Evolutionary conservation across 768 basidiomycete genomes (phyloP), one percentile per base, ranked within the genome.

Genomic region (Strobilomyces dryophilus): DNA sequence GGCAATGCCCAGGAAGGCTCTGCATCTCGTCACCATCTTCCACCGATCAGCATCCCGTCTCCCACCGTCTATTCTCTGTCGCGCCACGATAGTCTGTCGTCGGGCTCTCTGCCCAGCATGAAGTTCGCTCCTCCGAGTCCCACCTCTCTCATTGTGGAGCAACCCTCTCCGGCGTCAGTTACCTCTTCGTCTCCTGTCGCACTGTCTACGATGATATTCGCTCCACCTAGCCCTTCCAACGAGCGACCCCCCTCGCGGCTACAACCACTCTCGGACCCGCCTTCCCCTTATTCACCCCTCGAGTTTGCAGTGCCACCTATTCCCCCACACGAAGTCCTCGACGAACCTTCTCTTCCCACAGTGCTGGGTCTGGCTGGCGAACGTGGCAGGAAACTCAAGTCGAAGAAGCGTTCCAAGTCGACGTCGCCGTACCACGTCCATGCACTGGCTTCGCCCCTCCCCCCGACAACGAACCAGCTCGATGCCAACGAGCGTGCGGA

Each of bases 381-480:
- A 21, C 73, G 75, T 27, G 63, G 59, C 17, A 47, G 61, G 31
- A 66, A 39, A n/a, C 26, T 42, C 21, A 57, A 55, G 21, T 26
- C 60, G 9, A 57, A 53, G 20, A 70, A 66, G 49, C 67, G 70
- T 8, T 64, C 70, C 15, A 27, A 59, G 15, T 71, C 66, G 2
- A 47, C 63, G 34, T 71, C 69, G n/a, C 69, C 71, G 5, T 57
- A 50, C 15, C 56, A 60, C 20, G 26, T 47, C 21, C 58, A 53
- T 29, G 35, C 53, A 18, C 15, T 42, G 3, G 45, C 50, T 20
- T 56, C 57, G n/a, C 47, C 66, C 20, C 70, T 79, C 20, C 85
- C 86, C 0, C 80, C 83, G 1, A 87, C 86, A 3, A 83, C 82
- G 5, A 91, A 92, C 68, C 70, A 77, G 57, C 82, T 90, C 44